Conservation (phyloP, 2,329 filamentous ascomycete genomes). For the Epichloe sp. region DNA sequence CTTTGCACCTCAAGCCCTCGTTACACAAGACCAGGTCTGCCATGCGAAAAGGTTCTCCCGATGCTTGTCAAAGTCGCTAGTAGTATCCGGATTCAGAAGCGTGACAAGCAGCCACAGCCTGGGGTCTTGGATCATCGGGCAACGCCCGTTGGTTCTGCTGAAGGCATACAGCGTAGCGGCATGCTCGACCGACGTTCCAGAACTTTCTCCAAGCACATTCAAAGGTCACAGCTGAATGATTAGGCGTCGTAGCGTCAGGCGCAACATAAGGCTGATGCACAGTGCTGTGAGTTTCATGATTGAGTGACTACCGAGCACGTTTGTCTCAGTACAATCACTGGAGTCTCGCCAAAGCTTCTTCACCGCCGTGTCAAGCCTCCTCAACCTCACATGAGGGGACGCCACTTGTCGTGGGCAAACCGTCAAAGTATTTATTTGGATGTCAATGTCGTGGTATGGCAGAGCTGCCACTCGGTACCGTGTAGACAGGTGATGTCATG, state of each 20-base stretch:
- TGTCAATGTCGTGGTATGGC: neutral
- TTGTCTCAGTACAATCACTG: constrained; percentile 3
- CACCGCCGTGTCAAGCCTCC: neutral
- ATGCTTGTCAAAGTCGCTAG: constrained; percentile 5
- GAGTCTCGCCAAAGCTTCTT: constrained; percentile 2
- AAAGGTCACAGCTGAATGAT: neutral
- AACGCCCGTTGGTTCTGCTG: neutral
- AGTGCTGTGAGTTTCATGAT: constrained; percentile 1
- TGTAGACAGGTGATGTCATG: neutral
- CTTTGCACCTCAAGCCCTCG: neutral
- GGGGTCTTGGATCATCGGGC: neutral
- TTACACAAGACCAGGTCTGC: constrained; percentile 4
- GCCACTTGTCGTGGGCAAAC: neutral
- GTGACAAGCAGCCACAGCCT: constrained; percentile 2
- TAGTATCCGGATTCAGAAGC: constrained; percentile 4
- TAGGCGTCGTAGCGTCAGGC: neutral
- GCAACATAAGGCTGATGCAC: neutral
- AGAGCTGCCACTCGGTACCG: neutral
- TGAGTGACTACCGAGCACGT: neutral
- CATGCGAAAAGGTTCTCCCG: constrained; percentile 2
- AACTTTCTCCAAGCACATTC: neutral
- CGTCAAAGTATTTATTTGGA: neutral
- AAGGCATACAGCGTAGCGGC: neutral
- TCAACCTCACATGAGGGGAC: neutral
- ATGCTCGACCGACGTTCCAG: constrained; percentile 1